These are phyloP conservation scores for Aspergillus heteromorphus DNA, from an alignment of 495 filamentous ascomycete genomes.

Conservation along the genomic window DNA sequence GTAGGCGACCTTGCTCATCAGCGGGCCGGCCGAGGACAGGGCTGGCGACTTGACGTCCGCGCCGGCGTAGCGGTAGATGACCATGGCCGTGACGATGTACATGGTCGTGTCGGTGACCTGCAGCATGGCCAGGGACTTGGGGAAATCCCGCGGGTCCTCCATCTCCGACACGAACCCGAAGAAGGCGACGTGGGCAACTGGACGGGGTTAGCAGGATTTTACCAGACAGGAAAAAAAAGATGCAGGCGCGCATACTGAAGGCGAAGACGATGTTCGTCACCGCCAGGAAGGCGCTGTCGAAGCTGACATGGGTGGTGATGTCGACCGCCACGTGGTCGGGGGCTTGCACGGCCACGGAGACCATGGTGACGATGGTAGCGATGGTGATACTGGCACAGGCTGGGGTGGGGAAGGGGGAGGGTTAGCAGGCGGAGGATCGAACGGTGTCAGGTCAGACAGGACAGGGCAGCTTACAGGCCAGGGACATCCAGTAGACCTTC, in stretches of 20 bases:
- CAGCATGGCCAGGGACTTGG: constrained; percentile 56
- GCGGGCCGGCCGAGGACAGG: constrained; percentile 56
- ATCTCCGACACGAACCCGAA: constrained; percentile 74
- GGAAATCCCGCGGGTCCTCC: constrained; percentile 59
- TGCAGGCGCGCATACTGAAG: constrained; percentile 26
- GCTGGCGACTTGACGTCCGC: constrained; percentile 61
- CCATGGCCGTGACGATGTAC: constrained; percentile 44
- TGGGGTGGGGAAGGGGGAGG: neutral
- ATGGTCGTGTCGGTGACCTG: constrained; percentile 58
- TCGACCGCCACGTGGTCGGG: constrained; percentile 14
- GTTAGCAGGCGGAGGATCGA: neutral
- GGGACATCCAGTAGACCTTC: constrained; percentile 53
- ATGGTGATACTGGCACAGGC: constrained; percentile 59
- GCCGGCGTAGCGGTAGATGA: constrained; percentile 67
- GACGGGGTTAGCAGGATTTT: neutral
- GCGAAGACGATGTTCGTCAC: constrained; percentile 36
- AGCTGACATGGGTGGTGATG: constrained; percentile 17
- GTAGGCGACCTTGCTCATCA: constrained; percentile 64
- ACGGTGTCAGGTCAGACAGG: neutral
- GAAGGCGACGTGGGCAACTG: constrained; percentile 58
- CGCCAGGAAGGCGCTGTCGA: constrained; percentile 25
- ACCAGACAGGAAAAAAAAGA: neutral
- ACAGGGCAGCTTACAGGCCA: constrained; percentile 37
- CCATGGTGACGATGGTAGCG: constrained; percentile 68
- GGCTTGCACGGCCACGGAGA: constrained; percentile 49